Evolutionary conservation across 257 asterid genomes (phyloP), one percentile per base, ranked within the genome.

Genomic region (Rehmannia glutinosa): DNA sequence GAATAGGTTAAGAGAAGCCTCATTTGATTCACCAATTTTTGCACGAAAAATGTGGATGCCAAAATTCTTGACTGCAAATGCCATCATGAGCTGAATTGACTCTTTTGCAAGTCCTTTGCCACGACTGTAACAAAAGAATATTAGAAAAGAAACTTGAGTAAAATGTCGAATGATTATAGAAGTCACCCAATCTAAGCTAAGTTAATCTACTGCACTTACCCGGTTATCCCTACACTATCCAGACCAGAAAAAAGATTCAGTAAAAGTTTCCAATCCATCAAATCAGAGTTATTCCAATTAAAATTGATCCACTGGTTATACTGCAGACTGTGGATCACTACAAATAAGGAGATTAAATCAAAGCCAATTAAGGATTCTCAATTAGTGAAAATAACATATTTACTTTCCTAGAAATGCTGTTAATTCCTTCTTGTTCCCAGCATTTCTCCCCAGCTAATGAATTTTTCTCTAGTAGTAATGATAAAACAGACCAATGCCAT

Each of bases 71-170:
- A 83, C 83, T 16, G 95, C 91, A 77, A 83, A 92, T 12, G 77
- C 75, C 95, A 92, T 86, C 98, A 90, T 92, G 77, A 92, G 76
- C 77, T 81, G 77, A 69, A 92, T 78, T 10, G 97, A 84, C 74
- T 87, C 95, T 70, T 81, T 86, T 27, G 91, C 98, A 58, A 92
- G 87, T 25, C 97, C 97, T 83, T 92, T 92, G 72, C 97, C 89
- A 61, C 97, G 96, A 62, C 98, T 90, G 73, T 30, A 62, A 57
- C 61, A 72, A 50, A 78, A 50, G 27, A 47, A 38, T 21, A 11
- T 67, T 19, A n/a, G 36, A 51, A 58, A 7, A 24, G 55, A 43
- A 54, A 43, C 2, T 45, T 27, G 13, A 19, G 17, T 11, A 20
- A 33, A 35, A 3, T 20, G 20, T 12, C 2, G 8, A 39, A 15